These are phyloP conservation scores for Mediolabrus comicus DNA, from an alignment of 108 stramenopile species.

Conservation along the genomic window DNA sequence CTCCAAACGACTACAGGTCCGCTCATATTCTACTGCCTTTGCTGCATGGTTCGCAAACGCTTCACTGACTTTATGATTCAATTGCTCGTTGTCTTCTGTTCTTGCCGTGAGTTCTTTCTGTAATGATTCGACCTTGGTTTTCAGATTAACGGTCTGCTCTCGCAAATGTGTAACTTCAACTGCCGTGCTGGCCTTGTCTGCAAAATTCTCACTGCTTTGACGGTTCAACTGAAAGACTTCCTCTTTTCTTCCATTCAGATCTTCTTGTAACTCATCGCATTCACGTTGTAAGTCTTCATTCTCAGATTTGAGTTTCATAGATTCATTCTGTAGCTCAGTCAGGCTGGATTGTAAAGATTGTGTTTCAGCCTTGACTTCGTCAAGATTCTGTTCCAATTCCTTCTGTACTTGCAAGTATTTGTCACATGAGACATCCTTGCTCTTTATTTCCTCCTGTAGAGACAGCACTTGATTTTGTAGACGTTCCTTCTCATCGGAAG, in stretches of 20 bases:
- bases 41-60: slow-evolving; percentile 2
- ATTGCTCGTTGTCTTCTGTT: not conserved
- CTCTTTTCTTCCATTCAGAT: not conserved
- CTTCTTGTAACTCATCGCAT: slow-evolving; percentile 14
- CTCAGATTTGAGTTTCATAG: slow-evolving; percentile 3
- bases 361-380: not conserved
- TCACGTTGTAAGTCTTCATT: slow-evolving; percentile 19
- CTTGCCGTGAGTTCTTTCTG: not conserved
- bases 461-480: slow-evolving; percentile 16
- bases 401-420: too few species aligned
- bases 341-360: slow-evolving; percentile 5
- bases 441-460: slow-evolving; percentile 13
- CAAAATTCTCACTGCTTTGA: slow-evolving; percentile 2
- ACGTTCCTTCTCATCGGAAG: slow-evolving; percentile 13
- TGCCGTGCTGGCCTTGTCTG: slow-evolving; percentile 2
- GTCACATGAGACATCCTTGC: slow-evolving; percentile 7
- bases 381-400: slow-evolving; percentile 3
- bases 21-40: not conserved
- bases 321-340: slow-evolving; percentile 1
- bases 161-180: slow-evolving; percentile 5
- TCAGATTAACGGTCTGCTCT: not conserved
- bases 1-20: slow-evolving; percentile 3
- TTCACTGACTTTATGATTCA: not conserved
- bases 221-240: slow-evolving; percentile 19
- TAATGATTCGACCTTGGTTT: slow-evolving; percentile 15